Conservation (phyloP, 352 stramenopile species). For the Globisporangium parvum region DNA sequence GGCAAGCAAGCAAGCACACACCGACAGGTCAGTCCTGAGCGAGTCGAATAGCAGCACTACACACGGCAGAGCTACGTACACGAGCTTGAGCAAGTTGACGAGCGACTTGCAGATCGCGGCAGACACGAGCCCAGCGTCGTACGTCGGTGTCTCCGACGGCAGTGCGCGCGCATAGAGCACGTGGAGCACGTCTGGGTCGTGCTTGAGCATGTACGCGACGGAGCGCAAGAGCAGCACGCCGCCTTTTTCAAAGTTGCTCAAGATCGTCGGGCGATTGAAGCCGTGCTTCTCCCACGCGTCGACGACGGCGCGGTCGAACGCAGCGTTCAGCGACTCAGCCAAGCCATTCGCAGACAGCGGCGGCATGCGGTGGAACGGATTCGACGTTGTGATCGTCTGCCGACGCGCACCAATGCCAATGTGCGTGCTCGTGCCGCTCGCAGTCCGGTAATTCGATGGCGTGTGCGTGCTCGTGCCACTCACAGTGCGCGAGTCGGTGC, state of each 20-base stretch:
- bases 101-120: slow-evolving; percentile 67
- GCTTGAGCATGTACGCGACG: slow-evolving; percentile 63
- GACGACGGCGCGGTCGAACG: slow-evolving; percentile 30
- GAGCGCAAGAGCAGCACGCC: slow-evolving; percentile 62
- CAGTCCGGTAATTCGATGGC: slow-evolving; percentile 8
- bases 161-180: slow-evolving; percentile 48
- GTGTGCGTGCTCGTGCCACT: slow-evolving; percentile 14
- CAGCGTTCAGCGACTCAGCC: slow-evolving; percentile 12
- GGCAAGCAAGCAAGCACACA: not conserved
- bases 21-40: not conserved
- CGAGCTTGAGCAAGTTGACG: slow-evolving; percentile 64
- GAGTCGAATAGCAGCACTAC: no score
- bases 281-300: slow-evolving; percentile 73
- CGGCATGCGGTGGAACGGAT: slow-evolving; percentile 13
- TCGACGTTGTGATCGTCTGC: slow-evolving; percentile 24
- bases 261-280: slow-evolving; percentile 53
- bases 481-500: slow-evolving; percentile 8
- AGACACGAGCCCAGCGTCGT: slow-evolving; percentile 61
- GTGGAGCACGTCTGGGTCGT: slow-evolving; percentile 33
- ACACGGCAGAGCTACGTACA: slow-evolving; percentile 37
- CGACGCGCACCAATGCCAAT: slow-evolving; percentile 22
- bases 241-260: slow-evolving; percentile 77
- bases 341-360: slow-evolving; percentile 11
- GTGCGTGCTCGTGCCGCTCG: slow-evolving; percentile 17
- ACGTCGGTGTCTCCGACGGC: slow-evolving; percentile 48